Evolutionary conservation across 2,329 filamentous ascomycete species (phyloP), one percentile per base, ranked within the genome.

Genomic region (Beauveria caledonica): DNA sequence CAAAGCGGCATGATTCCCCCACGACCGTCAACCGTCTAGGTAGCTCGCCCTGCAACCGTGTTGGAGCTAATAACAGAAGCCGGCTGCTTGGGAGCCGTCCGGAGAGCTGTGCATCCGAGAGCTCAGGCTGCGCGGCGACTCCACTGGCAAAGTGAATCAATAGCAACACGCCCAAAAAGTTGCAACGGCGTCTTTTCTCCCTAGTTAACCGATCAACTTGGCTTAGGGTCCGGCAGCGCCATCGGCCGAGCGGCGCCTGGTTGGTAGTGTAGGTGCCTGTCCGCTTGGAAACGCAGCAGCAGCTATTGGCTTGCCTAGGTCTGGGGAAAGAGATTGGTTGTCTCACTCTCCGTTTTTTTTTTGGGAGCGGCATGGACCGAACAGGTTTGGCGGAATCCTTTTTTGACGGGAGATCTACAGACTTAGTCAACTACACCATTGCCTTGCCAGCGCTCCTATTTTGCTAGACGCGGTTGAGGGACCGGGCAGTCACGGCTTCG

Each of bases 1-100:
- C 10, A 33, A 33, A 33, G 10, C 29, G 29, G 29, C 29, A 33
- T 29, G 9, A 11, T 29, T 11, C 11, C 29, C 2, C 9, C 29
- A 3, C 29, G 29, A 29, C 9, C 33, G 11, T 36, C 33, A 36
- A 23, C 42, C 42, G 8, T 19, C 25, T 3, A 5, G n/a, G n/a
- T 51, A 13, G 9, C 9, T 19, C 45, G 42, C 45, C 33, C 33
- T 8, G 29, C 55, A 17, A 36, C 15, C 33, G 10, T 49, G 5
- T 39, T 25, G 27, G 27, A 40, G 23, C 55, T 50, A 58, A 40
- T 50, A 58, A 40, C 25, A 45, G 36, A 13, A 19, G 15, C 56
- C 48, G 56, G 56, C 39, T 45, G 25, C 39, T n/a, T 52, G 48
- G 11, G 23, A 59, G 56, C 56, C 56, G 56, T 52, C n/a, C 56